phyloP scores from a whole-genome alignment of 441 rosid genomes.

The Viola pubescens region DNA sequence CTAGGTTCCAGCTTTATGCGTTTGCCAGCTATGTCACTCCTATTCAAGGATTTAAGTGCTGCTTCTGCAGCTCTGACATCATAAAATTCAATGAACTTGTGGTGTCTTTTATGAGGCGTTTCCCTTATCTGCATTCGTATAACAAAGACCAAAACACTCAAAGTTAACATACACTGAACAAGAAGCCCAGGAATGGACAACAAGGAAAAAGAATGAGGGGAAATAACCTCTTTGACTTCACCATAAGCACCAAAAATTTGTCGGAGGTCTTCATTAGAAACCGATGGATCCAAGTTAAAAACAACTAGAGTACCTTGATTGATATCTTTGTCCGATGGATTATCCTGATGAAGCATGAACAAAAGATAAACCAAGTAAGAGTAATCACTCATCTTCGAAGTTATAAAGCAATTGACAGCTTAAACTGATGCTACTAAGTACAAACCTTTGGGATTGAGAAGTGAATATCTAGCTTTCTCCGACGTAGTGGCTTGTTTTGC shows the following conservation, averaged over 20 bases:
- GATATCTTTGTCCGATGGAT: conserved; percentile 96
- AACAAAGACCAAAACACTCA: conserved; percentile 9
- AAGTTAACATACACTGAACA: neutral
- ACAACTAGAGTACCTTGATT: conserved; percentile 97
- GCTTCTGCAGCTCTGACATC: conserved; percentile 97
- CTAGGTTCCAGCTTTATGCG: conserved; percentile 99
- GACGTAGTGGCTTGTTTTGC: conserved; percentile 84
- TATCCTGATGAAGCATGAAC: conserved; percentile 50
- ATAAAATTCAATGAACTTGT: conserved; percentile 89
- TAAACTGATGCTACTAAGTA: neutral
- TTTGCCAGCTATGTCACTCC: conserved; percentile 95
- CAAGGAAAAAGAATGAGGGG: neutral
- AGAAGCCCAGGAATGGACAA: neutral
- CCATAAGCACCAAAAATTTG: conserved; percentile 92
- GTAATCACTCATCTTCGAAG: no score
- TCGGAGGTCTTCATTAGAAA: conserved; percentile 87
- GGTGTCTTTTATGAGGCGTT: conserved; percentile 98
- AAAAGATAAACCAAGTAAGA: neutral
- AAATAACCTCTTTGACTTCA: conserved; percentile 92
- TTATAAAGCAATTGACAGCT: no score
- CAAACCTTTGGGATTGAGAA: conserved; percentile 97
- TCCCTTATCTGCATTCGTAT: conserved; percentile 78
- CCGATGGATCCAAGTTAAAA: conserved; percentile 93
- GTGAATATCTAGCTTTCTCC: conserved; percentile 97
- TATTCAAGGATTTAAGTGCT: conserved; percentile 82